These are phyloP conservation scores for Kondoa malvinella DNA, from an alignment of 768 basidiomycete genomes.

Conservation along the genomic window DNA sequence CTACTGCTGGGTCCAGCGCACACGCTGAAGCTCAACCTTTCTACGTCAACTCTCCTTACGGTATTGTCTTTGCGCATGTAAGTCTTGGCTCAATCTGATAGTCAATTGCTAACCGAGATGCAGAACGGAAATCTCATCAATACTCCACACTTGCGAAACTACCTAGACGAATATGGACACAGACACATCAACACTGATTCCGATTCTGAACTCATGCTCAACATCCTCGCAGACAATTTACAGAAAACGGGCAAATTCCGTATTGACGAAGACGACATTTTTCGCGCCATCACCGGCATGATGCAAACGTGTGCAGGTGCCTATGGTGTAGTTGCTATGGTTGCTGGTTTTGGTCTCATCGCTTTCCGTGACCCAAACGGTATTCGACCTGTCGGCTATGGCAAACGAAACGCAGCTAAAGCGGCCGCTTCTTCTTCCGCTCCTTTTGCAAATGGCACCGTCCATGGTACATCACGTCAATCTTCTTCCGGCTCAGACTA, in stretches of 20 bases:
- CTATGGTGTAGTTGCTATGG: slow-evolving; percentile 96
- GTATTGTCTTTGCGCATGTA: slow-evolving; percentile 94
- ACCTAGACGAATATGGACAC: slow-evolving; percentile 89
- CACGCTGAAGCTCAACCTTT: slow-evolving; percentile 97
- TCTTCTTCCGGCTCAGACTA: slow-evolving; percentile 44
- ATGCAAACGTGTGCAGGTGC: slow-evolving; percentile 80
- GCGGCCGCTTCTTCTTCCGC: neutral
- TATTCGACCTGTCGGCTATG: slow-evolving; percentile 83
- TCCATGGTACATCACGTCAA: slow-evolving; percentile 32
- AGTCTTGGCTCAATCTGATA: slow-evolving; percentile 28
- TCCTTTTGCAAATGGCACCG: slow-evolving; percentile 28
- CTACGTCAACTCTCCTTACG: slow-evolving; percentile 99
- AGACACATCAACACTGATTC: slow-evolving; percentile 97
- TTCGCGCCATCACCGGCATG: slow-evolving; percentile 74
- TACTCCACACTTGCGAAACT: slow-evolving; percentile 65
- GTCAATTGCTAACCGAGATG: neutral
- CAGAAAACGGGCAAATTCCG: slow-evolving; percentile 95
- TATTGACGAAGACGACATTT: slow-evolving; percentile 98
- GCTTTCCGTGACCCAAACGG: slow-evolving; percentile 97
- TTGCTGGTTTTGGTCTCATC: slow-evolving; percentile 94
- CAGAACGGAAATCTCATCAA: slow-evolving; percentile 99
- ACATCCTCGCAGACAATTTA: slow-evolving; percentile 92
- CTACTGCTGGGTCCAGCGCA: slow-evolving; percentile 91
- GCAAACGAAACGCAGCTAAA: slow-evolving; percentile 36
- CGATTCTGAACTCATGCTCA: slow-evolving; percentile 90